Evolutionary conservation across 2,329 filamentous ascomycete genomes (phyloP).

Genomic region (Neonectria sp.): DNA sequence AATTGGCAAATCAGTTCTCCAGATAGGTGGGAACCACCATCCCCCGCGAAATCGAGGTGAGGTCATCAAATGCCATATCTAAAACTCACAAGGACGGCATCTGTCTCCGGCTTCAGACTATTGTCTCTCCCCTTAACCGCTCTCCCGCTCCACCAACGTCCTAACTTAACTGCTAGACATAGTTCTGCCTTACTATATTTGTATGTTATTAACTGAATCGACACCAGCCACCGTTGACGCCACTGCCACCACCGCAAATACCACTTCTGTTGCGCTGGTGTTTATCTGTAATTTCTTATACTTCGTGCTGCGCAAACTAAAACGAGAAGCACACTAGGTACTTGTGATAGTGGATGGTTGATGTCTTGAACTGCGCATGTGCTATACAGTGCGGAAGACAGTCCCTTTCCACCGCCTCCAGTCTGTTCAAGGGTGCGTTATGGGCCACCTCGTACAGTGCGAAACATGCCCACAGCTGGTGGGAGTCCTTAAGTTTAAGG

Average conservation of each 20-base stretch:
- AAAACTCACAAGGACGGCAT: too few relatives aligned
- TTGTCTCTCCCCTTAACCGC: too few relatives aligned
- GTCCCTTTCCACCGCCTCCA: not conserved
- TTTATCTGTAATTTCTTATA: not conserved
- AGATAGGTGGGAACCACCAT: too few relatives aligned
- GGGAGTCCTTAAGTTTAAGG: conserved; percentile 15
- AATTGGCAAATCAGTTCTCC: not conserved
- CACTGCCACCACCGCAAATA: not conserved
- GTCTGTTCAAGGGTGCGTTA: not conserved
- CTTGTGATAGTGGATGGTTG: not conserved
- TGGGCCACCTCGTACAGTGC: not conserved
- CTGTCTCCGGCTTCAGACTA: too few relatives aligned
- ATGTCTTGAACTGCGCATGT: not conserved
- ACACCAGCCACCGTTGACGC: not conserved
- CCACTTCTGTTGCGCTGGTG: not conserved
- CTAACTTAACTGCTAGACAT: too few relatives aligned
- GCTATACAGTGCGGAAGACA: not conserved
- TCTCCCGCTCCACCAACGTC: too few relatives aligned
- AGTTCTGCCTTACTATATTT: not conserved
- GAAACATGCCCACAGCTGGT: not conserved
- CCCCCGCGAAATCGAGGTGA: conserved; percentile 1
- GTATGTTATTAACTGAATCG: not conserved
- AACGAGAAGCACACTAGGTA: not conserved
- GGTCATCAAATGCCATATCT: too few relatives aligned
- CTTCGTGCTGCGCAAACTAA: not conserved